phyloP scores from a whole-genome alignment of 1,284 basidiomycete genomes.

The Ceratobasidium sp. region DNA sequence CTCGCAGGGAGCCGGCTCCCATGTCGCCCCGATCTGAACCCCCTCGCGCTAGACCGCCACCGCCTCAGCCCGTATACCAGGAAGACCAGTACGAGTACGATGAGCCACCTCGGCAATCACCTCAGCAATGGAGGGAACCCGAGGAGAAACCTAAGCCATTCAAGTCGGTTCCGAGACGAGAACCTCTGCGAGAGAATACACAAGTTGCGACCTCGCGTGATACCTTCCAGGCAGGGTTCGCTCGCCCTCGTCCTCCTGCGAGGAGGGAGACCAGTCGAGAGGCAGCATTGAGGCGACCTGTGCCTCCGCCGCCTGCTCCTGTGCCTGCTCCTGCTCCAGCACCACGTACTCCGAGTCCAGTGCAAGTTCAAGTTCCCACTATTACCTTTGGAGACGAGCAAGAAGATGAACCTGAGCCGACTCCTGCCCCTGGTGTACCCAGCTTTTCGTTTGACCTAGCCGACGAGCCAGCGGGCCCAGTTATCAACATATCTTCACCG shows the following conservation, averaged over 20 bases:
- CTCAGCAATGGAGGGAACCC: conserved; percentile 24
- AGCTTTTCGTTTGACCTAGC: conserved; percentile 41
- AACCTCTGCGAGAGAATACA: conserved; percentile 32
- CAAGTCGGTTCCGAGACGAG: conserved; percentile 19
- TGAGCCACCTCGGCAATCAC: conserved; percentile 18
- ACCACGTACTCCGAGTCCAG: conserved; percentile 51
- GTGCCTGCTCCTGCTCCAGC: conserved; percentile 34
- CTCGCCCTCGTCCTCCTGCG: conserved; percentile 39
- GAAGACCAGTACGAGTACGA: conserved; percentile 37
- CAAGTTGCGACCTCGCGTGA: conserved; percentile 13
- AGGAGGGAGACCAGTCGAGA: conserved; percentile 34
- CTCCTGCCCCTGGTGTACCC: conserved; percentile 35
- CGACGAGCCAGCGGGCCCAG: conserved; percentile 35
- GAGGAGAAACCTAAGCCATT: conserved; percentile 24
- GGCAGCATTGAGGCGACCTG: conserved; percentile 34
- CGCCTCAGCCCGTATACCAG: neutral
- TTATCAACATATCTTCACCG: conserved; percentile 27
- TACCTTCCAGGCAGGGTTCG: conserved; percentile 17
- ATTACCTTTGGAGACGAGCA: conserved; percentile 22
- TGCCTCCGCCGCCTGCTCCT: conserved; percentile 33
- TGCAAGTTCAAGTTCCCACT: conserved; percentile 26
- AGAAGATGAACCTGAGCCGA: conserved; percentile 6
- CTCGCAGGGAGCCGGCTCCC: conserved; percentile 20
- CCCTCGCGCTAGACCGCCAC: conserved; percentile 10
- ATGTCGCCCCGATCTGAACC: conserved; percentile 15